Base-by-base conservation (phyloP, 2,329 filamentous ascomycete genomes). In the Coniella vitis region DNA sequence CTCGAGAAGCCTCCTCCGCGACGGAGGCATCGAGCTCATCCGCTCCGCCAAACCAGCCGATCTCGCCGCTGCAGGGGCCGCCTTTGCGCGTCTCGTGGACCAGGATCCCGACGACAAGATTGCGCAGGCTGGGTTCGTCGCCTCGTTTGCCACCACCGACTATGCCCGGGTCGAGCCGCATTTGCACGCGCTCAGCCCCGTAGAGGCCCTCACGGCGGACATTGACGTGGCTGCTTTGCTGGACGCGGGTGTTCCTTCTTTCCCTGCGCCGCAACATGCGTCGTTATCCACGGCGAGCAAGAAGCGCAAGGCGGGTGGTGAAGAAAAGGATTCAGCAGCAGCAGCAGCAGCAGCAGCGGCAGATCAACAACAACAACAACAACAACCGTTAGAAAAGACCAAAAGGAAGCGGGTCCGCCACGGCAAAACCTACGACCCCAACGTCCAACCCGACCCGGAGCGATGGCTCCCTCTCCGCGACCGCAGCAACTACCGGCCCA, bases 391-490 rank as follows among this genome's bases (percentile, higher is more conserved):
- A 29, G 44, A 51, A 25, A n/a, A 50, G 31, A 54, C 61, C 61
- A 62, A 52, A 41, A 61, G 29, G 68, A 70, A 49, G 60, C 72
- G 48, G 50, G 76, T 63, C 32, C 70, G 75, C 41, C 71, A 87
- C 59, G 86, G 86, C 29, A 88, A 87, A 67, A 77, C 83, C 60
- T 87, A 81, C 60, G 87, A 89, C 51, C 78, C 87, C 45, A 80
- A 76, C 58, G 94, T 90, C 73, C 83, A 82, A 56, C 79, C 87
- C 31, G 93, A 98, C 65, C 84, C 89, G 0, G 93, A 98, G 68
- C 78, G 93, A 54, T 98, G 93, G 93, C 69, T 98, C 52, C 91
- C 93, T 12, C 73, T 97, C 60, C 83, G 86, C 45, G 93, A 98
- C 64, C 79, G 93, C 49, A 93, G 87, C 58, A 87, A 82, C 36